Conservation (phyloP, 1,139 yeast genomes). For the Nakaseomyces sp. region DNA sequence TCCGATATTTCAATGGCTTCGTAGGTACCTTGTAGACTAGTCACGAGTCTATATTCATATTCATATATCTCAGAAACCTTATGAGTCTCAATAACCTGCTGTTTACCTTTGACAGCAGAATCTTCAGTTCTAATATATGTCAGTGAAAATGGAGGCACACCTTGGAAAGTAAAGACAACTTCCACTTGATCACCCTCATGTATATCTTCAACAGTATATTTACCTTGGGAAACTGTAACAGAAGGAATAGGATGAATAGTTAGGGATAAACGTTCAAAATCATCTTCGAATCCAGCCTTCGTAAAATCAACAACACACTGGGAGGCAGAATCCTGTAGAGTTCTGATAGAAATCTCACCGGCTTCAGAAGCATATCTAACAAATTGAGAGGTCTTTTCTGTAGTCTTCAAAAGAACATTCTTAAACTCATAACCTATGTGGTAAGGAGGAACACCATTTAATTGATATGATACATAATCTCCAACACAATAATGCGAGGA, state of each 20-base stretch:
- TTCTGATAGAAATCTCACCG: conserved; percentile 60
- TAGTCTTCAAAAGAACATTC: conserved; percentile 50
- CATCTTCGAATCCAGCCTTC: conserved; percentile 31
- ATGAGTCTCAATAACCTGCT: conserved; percentile 65
- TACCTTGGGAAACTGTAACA: conserved; percentile 79
- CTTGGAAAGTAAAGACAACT: conserved; percentile 55
- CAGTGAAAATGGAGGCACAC: conserved; percentile 60
- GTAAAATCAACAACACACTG: conserved; percentile 61
- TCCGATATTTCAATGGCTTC: conserved; percentile 85
- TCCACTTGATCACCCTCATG: conserved; percentile 87
- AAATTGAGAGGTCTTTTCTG: conserved; percentile 46
- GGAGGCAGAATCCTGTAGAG: conserved; percentile 69
- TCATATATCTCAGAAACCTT: conserved; percentile 63
- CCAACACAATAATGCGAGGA: conserved; percentile 74
- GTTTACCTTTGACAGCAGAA: conserved; percentile 31
- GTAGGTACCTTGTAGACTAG: conserved; percentile 86
- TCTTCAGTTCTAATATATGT: conserved; percentile 47
- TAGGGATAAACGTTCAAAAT: conserved; percentile 40
- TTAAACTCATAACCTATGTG: conserved; percentile 66
- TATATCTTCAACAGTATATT: conserved; percentile 63
- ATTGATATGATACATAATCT: conserved; percentile 67
- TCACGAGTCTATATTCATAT: conserved; percentile 58
- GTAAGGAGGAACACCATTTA: conserved; percentile 77
- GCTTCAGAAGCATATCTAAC: conserved; percentile 73
- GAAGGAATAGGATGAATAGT: conserved; percentile 76